Conservation (phyloP, 2,329 filamentous ascomycete species). For the Clonostachys chloroleuca region DNA sequence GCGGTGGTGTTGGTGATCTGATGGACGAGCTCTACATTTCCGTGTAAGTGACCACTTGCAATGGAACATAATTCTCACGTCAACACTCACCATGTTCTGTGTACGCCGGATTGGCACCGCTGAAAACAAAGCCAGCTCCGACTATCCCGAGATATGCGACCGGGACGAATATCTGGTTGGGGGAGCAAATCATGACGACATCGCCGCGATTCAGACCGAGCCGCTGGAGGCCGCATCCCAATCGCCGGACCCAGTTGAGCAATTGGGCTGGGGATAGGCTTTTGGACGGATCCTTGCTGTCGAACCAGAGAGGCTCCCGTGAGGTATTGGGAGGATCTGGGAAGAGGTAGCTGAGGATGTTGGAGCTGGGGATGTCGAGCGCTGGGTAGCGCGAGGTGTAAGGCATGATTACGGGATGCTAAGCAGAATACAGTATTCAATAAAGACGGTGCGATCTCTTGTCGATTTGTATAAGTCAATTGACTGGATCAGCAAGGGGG, state of each 20-base stretch:
- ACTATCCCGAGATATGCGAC: constrained; percentile 49
- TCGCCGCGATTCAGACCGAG: constrained; percentile 41
- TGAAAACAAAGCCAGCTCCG: constrained; percentile 48
- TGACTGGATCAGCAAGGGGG: too few species aligned
- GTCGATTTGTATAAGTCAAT: too few species aligned
- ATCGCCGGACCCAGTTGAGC: constrained; percentile 43
- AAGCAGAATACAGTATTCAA: too few species aligned
- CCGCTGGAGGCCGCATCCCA: constrained; percentile 41
- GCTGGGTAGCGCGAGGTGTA: constrained; percentile 34
- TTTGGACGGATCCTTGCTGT: constrained; percentile 36
- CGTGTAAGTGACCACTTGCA: constrained; percentile 1
- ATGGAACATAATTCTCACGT: neutral
- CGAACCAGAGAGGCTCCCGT: constrained; percentile 47
- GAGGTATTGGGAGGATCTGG: constrained; percentile 20
- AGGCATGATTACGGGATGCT: constrained; percentile 21
- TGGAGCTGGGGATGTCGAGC: constrained; percentile 38
- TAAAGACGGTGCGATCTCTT: too few species aligned
- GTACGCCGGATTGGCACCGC: constrained; percentile 47
- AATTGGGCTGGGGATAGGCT: constrained; percentile 41
- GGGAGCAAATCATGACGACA: constrained; percentile 47
- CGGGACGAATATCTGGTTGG: constrained; percentile 51
- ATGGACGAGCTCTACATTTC: constrained; percentile 36
- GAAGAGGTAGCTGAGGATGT: constrained; percentile 31
- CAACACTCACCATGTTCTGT: constrained; percentile 34
- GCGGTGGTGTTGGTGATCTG: constrained; percentile 46